Conservation (phyloP, 2,329 filamentous ascomycete species). For the Claviceps pusilla region DNA sequence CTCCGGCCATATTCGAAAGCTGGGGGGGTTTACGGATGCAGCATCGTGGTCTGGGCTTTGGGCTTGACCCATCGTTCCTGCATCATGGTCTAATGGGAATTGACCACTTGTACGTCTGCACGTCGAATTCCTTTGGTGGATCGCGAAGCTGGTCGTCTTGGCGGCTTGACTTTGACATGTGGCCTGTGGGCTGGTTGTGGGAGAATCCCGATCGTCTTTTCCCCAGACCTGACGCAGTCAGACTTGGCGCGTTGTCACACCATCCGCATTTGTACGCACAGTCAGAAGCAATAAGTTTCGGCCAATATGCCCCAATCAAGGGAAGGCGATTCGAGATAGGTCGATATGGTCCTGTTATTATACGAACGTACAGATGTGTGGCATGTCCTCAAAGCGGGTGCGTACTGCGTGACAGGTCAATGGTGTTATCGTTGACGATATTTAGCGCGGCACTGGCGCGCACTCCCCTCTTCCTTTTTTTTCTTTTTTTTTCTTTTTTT, state of each 20-base stretch:
- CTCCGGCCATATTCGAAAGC: not conserved
- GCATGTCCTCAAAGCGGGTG: not conserved
- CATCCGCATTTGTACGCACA: not conserved
- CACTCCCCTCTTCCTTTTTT: too few relatives aligned
- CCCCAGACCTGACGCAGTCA: not conserved
- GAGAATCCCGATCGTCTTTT: not conserved
- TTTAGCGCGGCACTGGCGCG: too few relatives aligned
- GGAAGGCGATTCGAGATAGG: not conserved
- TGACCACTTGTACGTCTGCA: not conserved
- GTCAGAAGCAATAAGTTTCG: not conserved
- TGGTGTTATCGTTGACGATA: not conserved
- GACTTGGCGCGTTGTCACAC: not conserved
- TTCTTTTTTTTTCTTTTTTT: too few relatives aligned
- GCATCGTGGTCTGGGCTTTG: not conserved
- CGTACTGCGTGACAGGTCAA: not conserved
- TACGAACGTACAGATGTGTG: not conserved
- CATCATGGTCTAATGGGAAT: not conserved
- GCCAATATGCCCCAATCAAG: not conserved
- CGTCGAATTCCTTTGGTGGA: not conserved
- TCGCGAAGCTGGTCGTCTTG: not conserved
- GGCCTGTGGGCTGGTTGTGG: not conserved
- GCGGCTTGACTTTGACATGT: not conserved
- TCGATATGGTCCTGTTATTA: not conserved
- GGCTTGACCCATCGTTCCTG: not conserved
- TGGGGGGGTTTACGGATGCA: not conserved